These are phyloP conservation scores for Dactylonectria estremocensis DNA, from an alignment of 2,329 filamentous ascomycete genomes.

Conservation along the genomic window DNA sequence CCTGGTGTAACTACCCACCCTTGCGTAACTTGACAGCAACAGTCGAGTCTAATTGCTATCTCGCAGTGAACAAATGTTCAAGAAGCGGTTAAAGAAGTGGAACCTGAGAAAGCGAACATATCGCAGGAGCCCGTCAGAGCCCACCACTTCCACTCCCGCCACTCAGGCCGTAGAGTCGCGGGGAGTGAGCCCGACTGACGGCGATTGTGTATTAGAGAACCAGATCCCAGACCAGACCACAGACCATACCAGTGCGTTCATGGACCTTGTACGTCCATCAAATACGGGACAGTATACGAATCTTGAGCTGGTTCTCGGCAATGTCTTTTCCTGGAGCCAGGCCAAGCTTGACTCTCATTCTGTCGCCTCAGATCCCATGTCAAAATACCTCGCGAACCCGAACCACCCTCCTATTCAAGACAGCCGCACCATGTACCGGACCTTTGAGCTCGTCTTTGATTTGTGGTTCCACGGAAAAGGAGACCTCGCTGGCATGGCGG, in stretches of 20 bases:
- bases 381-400: slow-evolving; percentile 53
- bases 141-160: slow-evolving; percentile 42
- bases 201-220: slow-evolving; percentile 33
- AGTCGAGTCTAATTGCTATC: slow-evolving; percentile 13
- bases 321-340: slow-evolving; percentile 54
- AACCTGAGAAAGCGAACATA: slow-evolving; percentile 56
- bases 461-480: slow-evolving; percentile 55
- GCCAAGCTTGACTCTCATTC: slow-evolving; percentile 52
- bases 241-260: slow-evolving; percentile 12
- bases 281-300: slow-evolving; percentile 47
- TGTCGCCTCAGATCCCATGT: slow-evolving; percentile 54
- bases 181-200: slow-evolving; percentile 32
- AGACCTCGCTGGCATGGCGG: slow-evolving; percentile 55
- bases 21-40: background rate
- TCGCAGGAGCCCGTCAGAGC: slow-evolving; percentile 47
- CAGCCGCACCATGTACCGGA: slow-evolving; percentile 58
- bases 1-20: background rate
- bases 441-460: slow-evolving; percentile 57
- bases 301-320: slow-evolving; percentile 54
- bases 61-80: slow-evolving; percentile 57
- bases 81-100: slow-evolving; percentile 58
- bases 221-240: slow-evolving; percentile 24
- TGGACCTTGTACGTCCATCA: slow-evolving; percentile 43
- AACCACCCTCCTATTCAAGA: slow-evolving; percentile 56
- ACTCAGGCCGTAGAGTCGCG: slow-evolving; percentile 32